These are phyloP conservation scores for Mortierella hygrophila DNA, from an alignment of 192 early-diverging fungal genomes.

Conservation along the genomic window DNA sequence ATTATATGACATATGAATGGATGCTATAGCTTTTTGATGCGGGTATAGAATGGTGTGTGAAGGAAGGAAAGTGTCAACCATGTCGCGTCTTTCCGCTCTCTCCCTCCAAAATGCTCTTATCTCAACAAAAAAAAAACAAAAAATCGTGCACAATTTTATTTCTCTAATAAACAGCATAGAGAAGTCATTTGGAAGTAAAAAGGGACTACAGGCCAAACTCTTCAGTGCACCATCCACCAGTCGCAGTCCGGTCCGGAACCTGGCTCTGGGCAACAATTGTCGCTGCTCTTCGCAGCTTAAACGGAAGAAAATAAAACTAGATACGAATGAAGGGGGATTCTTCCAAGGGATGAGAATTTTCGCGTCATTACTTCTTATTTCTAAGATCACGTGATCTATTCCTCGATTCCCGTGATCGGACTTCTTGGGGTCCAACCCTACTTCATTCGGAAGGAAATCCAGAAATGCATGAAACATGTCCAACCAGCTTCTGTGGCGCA, in stretches of 20 bases:
- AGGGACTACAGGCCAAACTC: not conserved
- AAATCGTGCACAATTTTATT: not conserved
- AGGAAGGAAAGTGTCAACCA: not conserved
- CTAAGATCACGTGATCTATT: not conserved
- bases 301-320: not conserved
- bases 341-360: too few species aligned
- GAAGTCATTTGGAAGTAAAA: not conserved
- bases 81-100: not conserved
- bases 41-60: too few species aligned
- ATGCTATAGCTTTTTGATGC: too few species aligned
- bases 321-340: not conserved
- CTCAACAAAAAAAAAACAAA: too few species aligned
- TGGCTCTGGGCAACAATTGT: not conserved
- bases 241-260: not conserved
- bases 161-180: not conserved
- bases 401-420: not conserved
- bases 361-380: not conserved
- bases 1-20: too few species aligned
- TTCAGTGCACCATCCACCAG: not conserved
- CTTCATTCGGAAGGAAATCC: not conserved
- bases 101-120: not conserved
- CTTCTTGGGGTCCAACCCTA: not conserved
- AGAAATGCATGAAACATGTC: not conserved
- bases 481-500: constrained; percentile 8
- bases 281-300: not conserved